Percentiles rank a stretch among this genome's conserved stretches.
phyloP scores from a whole-genome alignment of 2,329 filamentous ascomycete species.

The Teratosphaeria viscida region DNA sequence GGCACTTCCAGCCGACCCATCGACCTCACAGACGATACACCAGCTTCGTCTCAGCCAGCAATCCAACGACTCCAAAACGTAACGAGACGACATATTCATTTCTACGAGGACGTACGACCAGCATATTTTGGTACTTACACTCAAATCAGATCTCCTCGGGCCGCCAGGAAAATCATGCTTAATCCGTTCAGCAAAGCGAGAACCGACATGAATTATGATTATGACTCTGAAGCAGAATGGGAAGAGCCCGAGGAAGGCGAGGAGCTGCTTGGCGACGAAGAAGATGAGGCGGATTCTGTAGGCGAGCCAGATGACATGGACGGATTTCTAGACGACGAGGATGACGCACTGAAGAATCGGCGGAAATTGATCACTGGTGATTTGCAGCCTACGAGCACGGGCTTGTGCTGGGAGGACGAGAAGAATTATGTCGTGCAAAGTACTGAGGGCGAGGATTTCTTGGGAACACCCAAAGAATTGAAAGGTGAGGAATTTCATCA shows the following conservation, averaged over 20 bases:
- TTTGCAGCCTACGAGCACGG: constrained; percentile 66
- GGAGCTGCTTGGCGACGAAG: constrained; percentile 53
- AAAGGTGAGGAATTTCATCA: constrained; percentile 20
- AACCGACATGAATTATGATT: constrained; percentile 62
- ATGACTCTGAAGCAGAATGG: constrained; percentile 81
- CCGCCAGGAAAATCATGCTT: constrained; percentile 39
- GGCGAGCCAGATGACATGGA: constrained; percentile 79
- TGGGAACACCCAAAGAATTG: constrained; percentile 2
- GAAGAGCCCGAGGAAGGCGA: constrained; percentile 59
- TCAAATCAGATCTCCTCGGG: constrained; percentile 39
- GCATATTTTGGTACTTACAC: constrained; percentile 66
- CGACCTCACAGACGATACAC: constrained; percentile 31
- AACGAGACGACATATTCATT: constrained; percentile 54
- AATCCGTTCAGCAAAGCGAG: constrained; percentile 47
- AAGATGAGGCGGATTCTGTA: constrained; percentile 59
- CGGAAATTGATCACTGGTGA: constrained; percentile 52
- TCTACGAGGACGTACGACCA: constrained; percentile 52
- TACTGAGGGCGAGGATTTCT: constrained; percentile 25
- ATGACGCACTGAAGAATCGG: constrained; percentile 51
- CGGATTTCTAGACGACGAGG: constrained; percentile 79
- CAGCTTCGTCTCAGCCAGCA: constrained; percentile 6
- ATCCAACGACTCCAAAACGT: constrained; percentile 29
- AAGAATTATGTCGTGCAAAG: constrained; percentile 39
- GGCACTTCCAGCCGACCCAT: constrained; percentile 32
- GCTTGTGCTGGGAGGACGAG: constrained; percentile 71